Evolutionary conservation across 2,329 filamentous ascomycete genomes (phyloP), one percentile per base, ranked within the genome.

Genomic region (Stemphylium beticola): DNA sequence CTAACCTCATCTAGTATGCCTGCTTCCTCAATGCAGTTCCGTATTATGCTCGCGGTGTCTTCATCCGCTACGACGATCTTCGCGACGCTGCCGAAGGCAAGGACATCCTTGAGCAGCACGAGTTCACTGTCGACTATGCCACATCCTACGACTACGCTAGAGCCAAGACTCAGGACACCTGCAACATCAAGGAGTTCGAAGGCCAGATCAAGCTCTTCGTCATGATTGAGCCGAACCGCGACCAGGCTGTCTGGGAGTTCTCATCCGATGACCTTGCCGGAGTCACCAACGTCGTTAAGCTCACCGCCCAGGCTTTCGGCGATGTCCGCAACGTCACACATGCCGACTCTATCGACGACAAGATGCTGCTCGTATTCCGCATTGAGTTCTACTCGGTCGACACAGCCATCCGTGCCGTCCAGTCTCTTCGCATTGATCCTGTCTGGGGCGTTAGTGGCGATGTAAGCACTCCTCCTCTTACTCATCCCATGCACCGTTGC

Each of bases 41-140:
- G 14, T 40, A 66, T 31, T 65, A 68, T 44, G 50, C 37, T 42
- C 55, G 57, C 29, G 67, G 67, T 37, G 58, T 74, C 31, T 58
- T 67, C 43, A 56, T 77, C 39, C 67, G 67, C 46, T 79, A 78
- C 58, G 76, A 80, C 49, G 68, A 74, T 48, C 56, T 78, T n/a
- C 57, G 61, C 17, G 68, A 75, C 18, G 70, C 76, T n/a, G 55
- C 58, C 14, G 64, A 69, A 26, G 70, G 60, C 32, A 63, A 69
- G 39, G 46, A 63, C 7, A 53, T 67, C 17, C 59, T 74, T 7
- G 43, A 61, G 6, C 48, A 63, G 14, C 60, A 65, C 22, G 61
- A 58, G 17, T 71, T 66, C 55, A 15, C 33, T 3, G 59, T 66
- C 22, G 44, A 58, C 9, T 70, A 61, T 54, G 54, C 69, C 32